A percentile compares a stretch with the other conserved stretches of the same genome.
Evolutionary conservation across 805 yeast genomes (phyloP).

Genomic region (Cyberlindnera maritima): DNA sequence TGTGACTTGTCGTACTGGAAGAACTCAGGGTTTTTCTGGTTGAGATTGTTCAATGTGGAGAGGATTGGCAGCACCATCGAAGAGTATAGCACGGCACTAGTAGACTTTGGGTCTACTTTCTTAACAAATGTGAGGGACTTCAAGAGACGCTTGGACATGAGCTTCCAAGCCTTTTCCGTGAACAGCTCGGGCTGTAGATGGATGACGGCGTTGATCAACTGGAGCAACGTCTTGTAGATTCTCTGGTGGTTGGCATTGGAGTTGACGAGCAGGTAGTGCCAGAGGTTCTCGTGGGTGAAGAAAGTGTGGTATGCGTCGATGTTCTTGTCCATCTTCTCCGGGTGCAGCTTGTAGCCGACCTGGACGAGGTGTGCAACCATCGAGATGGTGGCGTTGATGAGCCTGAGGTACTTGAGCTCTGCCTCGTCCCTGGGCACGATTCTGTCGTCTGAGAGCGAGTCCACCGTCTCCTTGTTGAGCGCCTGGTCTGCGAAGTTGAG

Average conservation of each 20-base stretch:
- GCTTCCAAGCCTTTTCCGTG: conserved; percentile 29
- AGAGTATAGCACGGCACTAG: conserved; percentile 43
- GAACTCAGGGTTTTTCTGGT: conserved; percentile 45
- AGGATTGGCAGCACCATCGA: conserved; percentile 46
- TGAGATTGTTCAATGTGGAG: conserved; percentile 42
- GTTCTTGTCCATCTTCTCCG: conserved; percentile 24
- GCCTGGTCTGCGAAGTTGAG: conserved; percentile 52
- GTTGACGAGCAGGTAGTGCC: conserved; percentile 39
- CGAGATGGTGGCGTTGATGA: conserved; percentile 47
- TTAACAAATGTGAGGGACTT: conserved; percentile 32
- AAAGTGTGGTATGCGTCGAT: conserved; percentile 30
- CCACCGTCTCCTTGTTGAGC: conserved; percentile 53
- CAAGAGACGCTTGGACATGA: conserved; percentile 31
- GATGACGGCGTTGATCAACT: conserved; percentile 34
- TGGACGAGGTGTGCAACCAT: conserved; percentile 40
- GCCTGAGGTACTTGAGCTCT: conserved; percentile 57
- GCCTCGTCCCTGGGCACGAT: conserved; percentile 66
- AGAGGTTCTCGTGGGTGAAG: conserved; percentile 40
- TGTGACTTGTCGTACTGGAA: conserved; percentile 54
- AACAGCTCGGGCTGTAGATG: conserved; percentile 22
- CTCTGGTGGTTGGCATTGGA: conserved; percentile 36
- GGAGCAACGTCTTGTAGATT: conserved; percentile 41
- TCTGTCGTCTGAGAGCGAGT: conserved; percentile 72
- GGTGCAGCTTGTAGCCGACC: conserved; percentile 17
- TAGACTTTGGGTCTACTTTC: conserved; percentile 26